These are phyloP conservation scores for Phyllosticta citrichinensis DNA, from an alignment of 2,329 filamentous ascomycete species.

Conservation along the genomic window DNA sequence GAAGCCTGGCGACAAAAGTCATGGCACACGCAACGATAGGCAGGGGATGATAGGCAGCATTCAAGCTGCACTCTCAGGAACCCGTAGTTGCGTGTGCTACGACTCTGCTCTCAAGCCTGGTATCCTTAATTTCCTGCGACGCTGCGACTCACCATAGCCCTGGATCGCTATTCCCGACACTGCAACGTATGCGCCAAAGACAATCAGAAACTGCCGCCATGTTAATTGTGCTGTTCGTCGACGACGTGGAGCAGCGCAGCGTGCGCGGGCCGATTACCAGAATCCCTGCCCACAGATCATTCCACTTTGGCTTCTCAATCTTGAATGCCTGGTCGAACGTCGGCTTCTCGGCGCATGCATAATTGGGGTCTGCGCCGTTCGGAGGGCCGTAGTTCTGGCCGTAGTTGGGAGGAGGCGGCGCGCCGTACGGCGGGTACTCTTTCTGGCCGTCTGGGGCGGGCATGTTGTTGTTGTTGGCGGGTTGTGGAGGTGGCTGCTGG, in stretches of 20 bases:
- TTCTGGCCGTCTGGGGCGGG: constrained; percentile 25
- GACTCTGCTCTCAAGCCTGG: not conserved
- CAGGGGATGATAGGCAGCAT: too few relatives aligned
- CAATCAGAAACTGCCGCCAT: constrained; percentile 50
- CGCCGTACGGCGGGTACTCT: constrained; percentile 12
- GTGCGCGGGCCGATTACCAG: constrained; percentile 41
- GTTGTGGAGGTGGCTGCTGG: constrained; percentile 16
- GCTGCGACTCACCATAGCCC: constrained; percentile 47
- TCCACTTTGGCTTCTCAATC: constrained; percentile 73
- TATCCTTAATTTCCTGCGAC: not conserved
- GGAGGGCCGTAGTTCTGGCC: constrained; percentile 14
- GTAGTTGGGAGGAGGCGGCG: constrained; percentile 18
- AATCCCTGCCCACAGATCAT: constrained; percentile 82
- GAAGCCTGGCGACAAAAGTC: too few relatives aligned
- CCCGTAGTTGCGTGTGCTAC: too few relatives aligned
- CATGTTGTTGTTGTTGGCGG: constrained; percentile 17
- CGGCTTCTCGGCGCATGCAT: constrained; percentile 33
- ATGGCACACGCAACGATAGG: too few relatives aligned
- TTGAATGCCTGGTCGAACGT: constrained; percentile 74
- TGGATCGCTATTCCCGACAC: constrained; percentile 67
- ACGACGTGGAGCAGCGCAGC: not conserved
- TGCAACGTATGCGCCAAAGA: constrained; percentile 63
- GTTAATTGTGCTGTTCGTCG: constrained; percentile 3
- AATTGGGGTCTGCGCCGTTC: not conserved
- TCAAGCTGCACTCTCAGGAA: too few relatives aligned